A percentile compares a stretch with the other conserved stretches of the same genome.
These are phyloP conservation scores for Boletus barrowsii DNA, from an alignment of 768 basidiomycete species.

Conservation along the genomic window DNA sequence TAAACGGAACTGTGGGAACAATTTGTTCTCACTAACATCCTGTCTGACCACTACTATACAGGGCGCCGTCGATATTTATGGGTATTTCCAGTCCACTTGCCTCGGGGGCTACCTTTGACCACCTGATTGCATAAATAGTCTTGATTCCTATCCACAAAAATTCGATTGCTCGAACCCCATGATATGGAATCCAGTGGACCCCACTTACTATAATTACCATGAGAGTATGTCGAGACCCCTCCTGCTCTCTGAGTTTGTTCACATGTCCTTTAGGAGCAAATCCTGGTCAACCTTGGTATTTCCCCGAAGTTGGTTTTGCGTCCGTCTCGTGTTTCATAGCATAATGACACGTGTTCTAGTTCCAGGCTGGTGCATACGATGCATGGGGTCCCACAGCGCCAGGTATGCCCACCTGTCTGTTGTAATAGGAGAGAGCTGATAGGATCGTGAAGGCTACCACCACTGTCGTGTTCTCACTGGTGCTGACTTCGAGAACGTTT, in stretches of 20 bases:
- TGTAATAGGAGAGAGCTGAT: background rate
- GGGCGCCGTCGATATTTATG: constrained; percentile 71
- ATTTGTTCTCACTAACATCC: background rate
- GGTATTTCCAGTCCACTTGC: constrained; percentile 36
- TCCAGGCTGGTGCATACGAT: constrained; percentile 77
- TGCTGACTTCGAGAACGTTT: constrained; percentile 73
- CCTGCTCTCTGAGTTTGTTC: constrained; percentile 5
- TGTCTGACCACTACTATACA: constrained; percentile 20
- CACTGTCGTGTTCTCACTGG: constrained; percentile 67
- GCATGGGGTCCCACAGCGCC: constrained; percentile 78
- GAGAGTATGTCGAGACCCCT: constrained; percentile 18
- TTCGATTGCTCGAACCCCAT: constrained; percentile 79
- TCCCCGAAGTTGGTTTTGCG: constrained; percentile 54
- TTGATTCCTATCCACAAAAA: constrained; percentile 73
- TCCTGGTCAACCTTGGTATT: constrained; percentile 60
- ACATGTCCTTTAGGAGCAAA: constrained; percentile 39
- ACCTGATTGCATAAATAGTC: constrained; percentile 25
- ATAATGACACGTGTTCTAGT: constrained; percentile 35
- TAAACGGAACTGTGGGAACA: constrained; percentile 60
- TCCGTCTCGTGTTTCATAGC: background rate
- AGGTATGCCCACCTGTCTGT: constrained; percentile 33
- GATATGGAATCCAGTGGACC: constrained; percentile 60
- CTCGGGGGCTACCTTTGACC: background rate
- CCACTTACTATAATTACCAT: constrained; percentile 67
- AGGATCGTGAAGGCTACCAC: constrained; percentile 47